Base-by-base conservation (phyloP, 2,329 filamentous ascomycete species). In the Myriosclerotinia duriaeana region DNA sequence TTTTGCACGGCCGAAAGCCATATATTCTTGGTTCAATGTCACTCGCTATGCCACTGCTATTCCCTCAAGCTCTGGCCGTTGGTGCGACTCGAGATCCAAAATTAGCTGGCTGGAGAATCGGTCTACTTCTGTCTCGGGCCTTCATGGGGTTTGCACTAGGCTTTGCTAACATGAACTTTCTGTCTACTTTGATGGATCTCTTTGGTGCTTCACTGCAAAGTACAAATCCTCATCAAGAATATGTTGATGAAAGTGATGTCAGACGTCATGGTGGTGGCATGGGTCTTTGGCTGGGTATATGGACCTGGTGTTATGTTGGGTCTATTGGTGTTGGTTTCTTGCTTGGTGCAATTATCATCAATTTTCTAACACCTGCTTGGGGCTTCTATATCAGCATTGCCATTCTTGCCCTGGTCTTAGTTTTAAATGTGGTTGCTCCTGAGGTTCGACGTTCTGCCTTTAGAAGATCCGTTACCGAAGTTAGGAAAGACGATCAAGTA, bases 151-250 rank as follows among this genome's bases (percentile, higher is more conserved):
- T 88, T 44, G 84, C 84, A 26, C 82, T 93, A 12, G 91, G 90
- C 0, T 90, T 93, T 73, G 88, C 88, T 20, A 90, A 89, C 74
- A 89, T 93, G 81, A 93, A 93, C 73, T 89, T 89, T 71, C 83
- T 91, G 71, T 85, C 87, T 0, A 88, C 87, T 2, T 79, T 93
- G 7, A 85, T 89, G 4, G 90, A 94, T 74, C 80, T 93, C 0
- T 94, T 92, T 73, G 91, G 91, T 0, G 88, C 89, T 5, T 92
- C 89, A 0, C 78, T 93, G 30, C 90, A 91, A 82, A 90, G 88
- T 72, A 81, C 82, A 52, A 86, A 87, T 59, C 89, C 90, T 2
- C 89, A 92, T 72, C 87, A 91, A 77, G 90, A 92, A 73, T 78
- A 89, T 26, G 87, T 89, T 1, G 83, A 88, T 66, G 78, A 83